Evolutionary conservation across 495 filamentous ascomycete species (phyloP).

Genomic region (Podospora australis): DNA sequence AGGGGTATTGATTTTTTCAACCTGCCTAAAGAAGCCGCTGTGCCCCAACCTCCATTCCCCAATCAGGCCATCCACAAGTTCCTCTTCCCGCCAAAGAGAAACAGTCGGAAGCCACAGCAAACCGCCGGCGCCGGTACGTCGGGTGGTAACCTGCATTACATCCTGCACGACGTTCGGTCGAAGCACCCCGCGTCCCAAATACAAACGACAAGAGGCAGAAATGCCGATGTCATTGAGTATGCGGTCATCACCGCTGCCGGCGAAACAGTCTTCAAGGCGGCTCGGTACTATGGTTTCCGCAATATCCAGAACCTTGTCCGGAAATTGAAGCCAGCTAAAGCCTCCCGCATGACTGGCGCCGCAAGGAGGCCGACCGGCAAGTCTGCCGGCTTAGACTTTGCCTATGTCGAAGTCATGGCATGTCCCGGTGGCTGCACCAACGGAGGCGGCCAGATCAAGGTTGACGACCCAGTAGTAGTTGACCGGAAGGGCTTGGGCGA

Average conservation of each 20-base stretch:
- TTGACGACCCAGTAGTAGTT: slow-evolving; percentile 59
- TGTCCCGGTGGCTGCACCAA: slow-evolving; percentile 98
- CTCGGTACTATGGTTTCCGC: slow-evolving; percentile 91
- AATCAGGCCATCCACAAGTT: slow-evolving; percentile 62
- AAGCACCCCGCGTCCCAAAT: slow-evolving; percentile 63
- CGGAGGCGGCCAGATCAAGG: slow-evolving; percentile 90
- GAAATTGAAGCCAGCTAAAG: slow-evolving; percentile 70
- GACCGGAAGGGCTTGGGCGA: slow-evolving; percentile 37
- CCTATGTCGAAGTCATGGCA: slow-evolving; percentile 97
- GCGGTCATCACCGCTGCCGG: slow-evolving; percentile 49
- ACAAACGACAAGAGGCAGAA: slow-evolving; percentile 66
- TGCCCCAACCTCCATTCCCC: slow-evolving; percentile 55
- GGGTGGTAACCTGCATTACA: slow-evolving; percentile 80
- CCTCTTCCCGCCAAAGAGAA: slow-evolving; percentile 49
- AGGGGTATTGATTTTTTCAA: slow-evolving; percentile 65
- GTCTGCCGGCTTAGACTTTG: slow-evolving; percentile 53
- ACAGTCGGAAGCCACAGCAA: slow-evolving; percentile 4
- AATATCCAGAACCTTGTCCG: slow-evolving; percentile 97
- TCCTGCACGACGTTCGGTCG: slow-evolving; percentile 64
- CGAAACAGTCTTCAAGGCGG: slow-evolving; percentile 64
- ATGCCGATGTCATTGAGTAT: slow-evolving; percentile 86
- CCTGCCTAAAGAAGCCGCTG: slow-evolving; percentile 46
- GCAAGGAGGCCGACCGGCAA: slow-evolving; percentile 43
- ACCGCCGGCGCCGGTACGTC: slow-evolving; percentile 59
- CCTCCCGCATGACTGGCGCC: slow-evolving; percentile 66